These are phyloP conservation scores for Mallotus repandus DNA, from an alignment of 441 rosid genomes.

Conservation along the genomic window DNA sequence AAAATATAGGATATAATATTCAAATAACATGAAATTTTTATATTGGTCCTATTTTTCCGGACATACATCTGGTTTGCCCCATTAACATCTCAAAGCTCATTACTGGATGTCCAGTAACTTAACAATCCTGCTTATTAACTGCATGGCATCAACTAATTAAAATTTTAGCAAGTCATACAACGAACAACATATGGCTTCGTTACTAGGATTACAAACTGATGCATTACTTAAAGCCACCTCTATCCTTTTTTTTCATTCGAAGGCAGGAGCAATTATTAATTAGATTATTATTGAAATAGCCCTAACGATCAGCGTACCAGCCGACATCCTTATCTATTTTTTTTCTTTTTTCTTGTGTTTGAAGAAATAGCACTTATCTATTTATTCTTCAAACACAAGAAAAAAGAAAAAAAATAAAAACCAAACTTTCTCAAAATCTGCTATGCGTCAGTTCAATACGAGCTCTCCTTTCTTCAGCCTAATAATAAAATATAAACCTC, in stretches of 20 bases:
- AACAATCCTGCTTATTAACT: slow-evolving; percentile 36
- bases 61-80: background rate
- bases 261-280: no score
- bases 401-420: slow-evolving; percentile 6
- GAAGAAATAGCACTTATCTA: no score
- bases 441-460: slow-evolving; percentile 40
- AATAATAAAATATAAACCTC: slow-evolving; percentile 1
- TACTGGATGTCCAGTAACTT: slow-evolving; percentile 26
- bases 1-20: no score
- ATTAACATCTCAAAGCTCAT: slow-evolving; percentile 11
- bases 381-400: no score
- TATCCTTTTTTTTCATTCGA: no score
- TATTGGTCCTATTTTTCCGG: no score
- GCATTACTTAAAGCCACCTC: background rate
- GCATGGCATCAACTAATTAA: slow-evolving; percentile 23
- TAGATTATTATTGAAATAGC: no score
- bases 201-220: background rate
- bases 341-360: no score
- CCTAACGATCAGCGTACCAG: no score
- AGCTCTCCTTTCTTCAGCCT: slow-evolving; percentile 65
- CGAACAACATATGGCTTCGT: background rate
- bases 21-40: no score
- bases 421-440: slow-evolving; percentile 42
- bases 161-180: slow-evolving; percentile 9
- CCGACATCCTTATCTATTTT: no score